Percentiles rank a stretch among this genome's conserved stretches.
phyloP scores from a whole-genome alignment of 495 filamentous ascomycete genomes.

The Penicillium desertorum region DNA sequence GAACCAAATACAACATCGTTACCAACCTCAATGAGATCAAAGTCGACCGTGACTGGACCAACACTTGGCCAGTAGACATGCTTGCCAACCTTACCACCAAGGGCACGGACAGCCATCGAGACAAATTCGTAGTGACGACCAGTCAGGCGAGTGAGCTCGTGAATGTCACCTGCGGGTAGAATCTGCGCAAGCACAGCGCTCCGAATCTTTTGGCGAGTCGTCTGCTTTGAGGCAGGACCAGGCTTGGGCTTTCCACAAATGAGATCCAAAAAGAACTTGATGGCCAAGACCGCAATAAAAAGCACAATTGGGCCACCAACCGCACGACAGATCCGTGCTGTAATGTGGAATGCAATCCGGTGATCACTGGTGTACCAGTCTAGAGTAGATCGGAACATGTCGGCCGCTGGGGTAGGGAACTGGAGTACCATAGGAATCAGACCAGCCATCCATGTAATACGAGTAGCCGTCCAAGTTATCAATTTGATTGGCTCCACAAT shows the following conservation, averaged over 20 bases:
- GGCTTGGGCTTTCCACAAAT: slow-evolving; percentile 33
- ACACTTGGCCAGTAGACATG: slow-evolving; percentile 51
- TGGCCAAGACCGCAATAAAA: slow-evolving; percentile 31
- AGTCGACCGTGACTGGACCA: slow-evolving; percentile 45
- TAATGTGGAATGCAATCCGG: slow-evolving; percentile 41
- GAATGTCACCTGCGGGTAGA: slow-evolving; percentile 31
- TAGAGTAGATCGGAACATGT: slow-evolving; percentile 32
- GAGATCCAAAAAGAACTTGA: slow-evolving; percentile 28
- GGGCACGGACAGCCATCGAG: slow-evolving; percentile 36
- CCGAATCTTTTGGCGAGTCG: slow-evolving; percentile 34
- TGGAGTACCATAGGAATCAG: slow-evolving; percentile 36
- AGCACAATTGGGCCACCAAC: slow-evolving; percentile 36
- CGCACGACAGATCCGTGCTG: slow-evolving; percentile 34
- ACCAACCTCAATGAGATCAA: slow-evolving; percentile 47
- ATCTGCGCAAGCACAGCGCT: slow-evolving; percentile 33
- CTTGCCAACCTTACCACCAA: slow-evolving; percentile 45
- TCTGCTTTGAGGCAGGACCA: slow-evolving; percentile 24
- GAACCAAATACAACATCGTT: slow-evolving; percentile 51
- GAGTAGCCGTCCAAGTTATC: slow-evolving; percentile 27
- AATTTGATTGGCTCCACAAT: slow-evolving; percentile 31
- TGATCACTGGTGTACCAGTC: slow-evolving; percentile 40
- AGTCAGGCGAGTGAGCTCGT: slow-evolving; percentile 23
- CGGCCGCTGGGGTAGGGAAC: slow-evolving; percentile 14
- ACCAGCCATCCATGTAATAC: slow-evolving; percentile 41
- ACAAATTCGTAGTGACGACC: slow-evolving; percentile 46